Conservation (phyloP, 331 rosid genomes). For the Telfairia occidentalis region DNA sequence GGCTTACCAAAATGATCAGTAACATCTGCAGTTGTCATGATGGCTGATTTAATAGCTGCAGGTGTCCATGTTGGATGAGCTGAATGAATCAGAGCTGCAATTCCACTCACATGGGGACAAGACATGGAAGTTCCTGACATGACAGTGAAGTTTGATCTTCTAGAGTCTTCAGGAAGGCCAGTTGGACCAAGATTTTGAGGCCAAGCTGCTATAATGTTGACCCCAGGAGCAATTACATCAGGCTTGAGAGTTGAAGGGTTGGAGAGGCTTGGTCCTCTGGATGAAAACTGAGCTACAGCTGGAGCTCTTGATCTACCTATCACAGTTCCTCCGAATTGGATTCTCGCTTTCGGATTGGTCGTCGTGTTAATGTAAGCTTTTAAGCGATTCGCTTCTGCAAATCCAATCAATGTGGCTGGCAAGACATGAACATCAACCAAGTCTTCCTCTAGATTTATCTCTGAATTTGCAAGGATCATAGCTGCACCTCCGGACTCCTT, state of each 20-base stretch:
- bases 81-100: slow-evolving; percentile 66
- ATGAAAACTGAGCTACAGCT: slow-evolving; percentile 72
- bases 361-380: slow-evolving; percentile 69
- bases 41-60: slow-evolving; percentile 80
- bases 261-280: slow-evolving; percentile 71
- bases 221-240: slow-evolving; percentile 90
- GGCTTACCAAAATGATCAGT: slow-evolving; percentile 58
- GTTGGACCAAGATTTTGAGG: slow-evolving; percentile 91
- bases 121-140: slow-evolving; percentile 98
- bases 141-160: slow-evolving; percentile 73
- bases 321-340: slow-evolving; percentile 68
- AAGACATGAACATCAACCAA: slow-evolving; percentile 89
- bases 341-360: slow-evolving; percentile 45
- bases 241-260: slow-evolving; percentile 92
- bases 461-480: slow-evolving; percentile 77
- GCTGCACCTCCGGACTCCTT: slow-evolving; percentile 83
- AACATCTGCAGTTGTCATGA: slow-evolving; percentile 72
- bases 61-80: slow-evolving; percentile 72
- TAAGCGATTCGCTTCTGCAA: slow-evolving; percentile 50
- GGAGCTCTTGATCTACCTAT: slow-evolving; percentile 65
- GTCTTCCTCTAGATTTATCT: slow-evolving; percentile 65
- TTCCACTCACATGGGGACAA: slow-evolving; percentile 95
- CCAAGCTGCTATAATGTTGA: slow-evolving; percentile 96
- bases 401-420: slow-evolving; percentile 79
- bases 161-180: slow-evolving; percentile 62